A percentile compares a stretch with the other conserved stretches of the same genome.
These are phyloP conservation scores for Apiospora arundinis DNA, from an alignment of 2,329 filamentous ascomycete species.

Conservation along the genomic window DNA sequence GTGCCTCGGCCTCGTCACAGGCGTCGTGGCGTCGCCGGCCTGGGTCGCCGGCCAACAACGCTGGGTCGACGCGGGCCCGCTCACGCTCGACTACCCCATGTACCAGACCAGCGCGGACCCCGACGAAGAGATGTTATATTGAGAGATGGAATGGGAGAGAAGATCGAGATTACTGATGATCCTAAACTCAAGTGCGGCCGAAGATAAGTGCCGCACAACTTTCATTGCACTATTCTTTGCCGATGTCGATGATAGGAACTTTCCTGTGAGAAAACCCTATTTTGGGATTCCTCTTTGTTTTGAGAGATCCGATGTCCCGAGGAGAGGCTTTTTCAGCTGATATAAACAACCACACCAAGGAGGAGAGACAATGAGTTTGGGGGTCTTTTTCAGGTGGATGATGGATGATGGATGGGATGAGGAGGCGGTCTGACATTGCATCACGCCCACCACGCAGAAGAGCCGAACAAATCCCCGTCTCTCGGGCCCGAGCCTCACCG, in stretches of 20 bases:
- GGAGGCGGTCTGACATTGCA: background rate
- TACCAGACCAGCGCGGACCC: background rate
- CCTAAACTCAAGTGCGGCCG: background rate
- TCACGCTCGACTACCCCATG: background rate
- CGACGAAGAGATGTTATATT: background rate
- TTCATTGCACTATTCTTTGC: background rate
- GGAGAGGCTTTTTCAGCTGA: background rate
- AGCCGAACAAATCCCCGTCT: background rate
- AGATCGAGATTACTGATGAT: background rate
- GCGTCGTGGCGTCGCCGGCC: background rate
- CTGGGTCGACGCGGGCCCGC: background rate
- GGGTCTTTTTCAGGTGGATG: too few species aligned
- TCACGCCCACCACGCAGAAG: background rate
- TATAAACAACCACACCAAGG: background rate
- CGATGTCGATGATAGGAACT: background rate
- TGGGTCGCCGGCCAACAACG: background rate
- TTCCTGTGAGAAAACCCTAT: background rate
- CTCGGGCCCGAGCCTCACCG: background rate
- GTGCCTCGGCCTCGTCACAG: slow-evolving; percentile 37
- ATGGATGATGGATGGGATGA: too few species aligned
- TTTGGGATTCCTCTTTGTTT: background rate
- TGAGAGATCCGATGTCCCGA: background rate
- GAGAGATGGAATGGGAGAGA: background rate
- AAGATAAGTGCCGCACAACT: background rate
- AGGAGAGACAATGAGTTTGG: background rate